Base-by-base conservation (phyloP, 1,284 basidiomycete genomes). In the Neonothopanus nambi region DNA sequence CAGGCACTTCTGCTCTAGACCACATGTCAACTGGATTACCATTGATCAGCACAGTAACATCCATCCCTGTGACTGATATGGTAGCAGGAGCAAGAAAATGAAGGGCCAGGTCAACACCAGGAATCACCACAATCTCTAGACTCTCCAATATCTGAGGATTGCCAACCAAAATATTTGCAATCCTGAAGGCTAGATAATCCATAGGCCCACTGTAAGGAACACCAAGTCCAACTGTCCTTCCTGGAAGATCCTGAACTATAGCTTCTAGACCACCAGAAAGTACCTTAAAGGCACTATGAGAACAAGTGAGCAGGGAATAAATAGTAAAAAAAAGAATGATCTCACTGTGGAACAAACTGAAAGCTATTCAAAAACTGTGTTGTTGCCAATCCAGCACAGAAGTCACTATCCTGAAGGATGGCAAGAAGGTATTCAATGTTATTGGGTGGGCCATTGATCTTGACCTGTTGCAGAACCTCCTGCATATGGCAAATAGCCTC, bases 181-280 rank as follows among this genome's bases (percentile, higher is more conserved):
- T 70, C 38, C 76, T 69, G 63, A 87, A 82, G 0, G 85, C 80
- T 6, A 83, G 66, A 9, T 72, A 61, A 63, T 91, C 88, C 78
- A 85, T 83, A 0, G 86, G 81, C 0, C 88, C 88, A 54, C 81
- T 80, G n/a, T 71, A 76, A 0, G 88, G 88, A 8, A 89, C 77
- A 12, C 88, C 87, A 39, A 80, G 69, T 0, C 82, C 80, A 1
- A 80, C 71, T 0, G 65, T 67, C 13, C 88, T 74, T 1, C 82
- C 82, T 2, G 85, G 84, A 18, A 82, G 74, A 61, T 88, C 85
- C 63, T 90, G 88, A 0, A 89, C 72, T 0, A 82, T 80, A 1
- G 79, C 78, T 37, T 84, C 81, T 18, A 88, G 69, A 0, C 87
- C 85, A 23, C 24, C 24, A 26, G 38, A n/a, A n/a, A 49, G 21